Base-by-base conservation (phyloP, 352 stramenopile genomes). In the Globisporangium yorkense region DNA sequence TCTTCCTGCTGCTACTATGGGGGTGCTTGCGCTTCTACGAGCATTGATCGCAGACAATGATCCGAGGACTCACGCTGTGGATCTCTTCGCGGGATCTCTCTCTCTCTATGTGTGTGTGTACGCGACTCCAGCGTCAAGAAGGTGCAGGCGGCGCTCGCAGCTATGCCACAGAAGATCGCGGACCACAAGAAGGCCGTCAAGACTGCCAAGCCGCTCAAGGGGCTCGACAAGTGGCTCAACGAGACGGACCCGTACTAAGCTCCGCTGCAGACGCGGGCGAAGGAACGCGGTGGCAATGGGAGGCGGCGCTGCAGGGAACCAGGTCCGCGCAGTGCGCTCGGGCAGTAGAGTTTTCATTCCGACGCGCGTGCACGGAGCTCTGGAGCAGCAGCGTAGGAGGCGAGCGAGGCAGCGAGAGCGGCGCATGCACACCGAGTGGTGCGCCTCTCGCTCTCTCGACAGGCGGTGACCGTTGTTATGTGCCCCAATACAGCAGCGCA, bases 171-270 rank as follows among this genome's bases (percentile, higher is more conserved):
- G 66, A 95, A 95, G 79, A 86, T 95, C 59, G 81, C 78, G 37
- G 85, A 92, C 10, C 85, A 95, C 72, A 92, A 91, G 74, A 92
- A 92, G 66, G 74, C 81, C 2, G 52, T 93, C 45, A 87, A 91
- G 70, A 69, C 77, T 54, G 59, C 83, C 54, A 95, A 95, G 70
- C 85, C 85, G 16, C 74, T 95, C 62, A 89, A 89, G 71, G 85
- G 85, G 33, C 73, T 95, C 27, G 83, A 95, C 63, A 92, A 93
- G 71, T 95, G 85, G 85, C 76, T 95, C 44, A 92, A 87, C 65
- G 85, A 95, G 67, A 78, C 51, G 61, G 77, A 91, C 59, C 74
- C 75, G 53, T 94, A 92, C 72, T 93, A 88, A 51, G 46, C 13
- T 4, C 13, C 37, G 37, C 37, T 18, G 10, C 37, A 13, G 21